Conservation (phyloP, 495 filamentous ascomycete genomes). For the Pseudoneurospora amorphoporcata region DNA sequence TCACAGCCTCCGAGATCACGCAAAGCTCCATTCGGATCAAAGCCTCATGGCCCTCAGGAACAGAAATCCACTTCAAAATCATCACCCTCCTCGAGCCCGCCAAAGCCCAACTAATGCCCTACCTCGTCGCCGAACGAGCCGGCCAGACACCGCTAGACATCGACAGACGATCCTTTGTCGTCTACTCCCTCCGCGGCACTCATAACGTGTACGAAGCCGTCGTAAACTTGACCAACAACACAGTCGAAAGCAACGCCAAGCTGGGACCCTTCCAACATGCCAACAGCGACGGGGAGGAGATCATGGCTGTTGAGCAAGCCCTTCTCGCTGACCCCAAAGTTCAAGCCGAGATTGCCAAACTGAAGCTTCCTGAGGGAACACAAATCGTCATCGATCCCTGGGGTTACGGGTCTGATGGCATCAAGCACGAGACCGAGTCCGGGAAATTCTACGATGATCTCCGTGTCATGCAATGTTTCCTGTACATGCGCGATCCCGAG, state of each 20-base stretch:
- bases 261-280: constrained; percentile 48
- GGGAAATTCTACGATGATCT: constrained; percentile 37
- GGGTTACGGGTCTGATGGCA: constrained; percentile 59
- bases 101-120: constrained; percentile 48
- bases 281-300: constrained; percentile 49
- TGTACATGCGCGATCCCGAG: constrained; percentile 52
- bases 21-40: constrained; percentile 31
- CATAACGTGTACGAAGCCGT: constrained; percentile 59
- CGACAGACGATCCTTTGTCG: constrained; percentile 44
- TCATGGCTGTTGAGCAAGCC: constrained; percentile 47
- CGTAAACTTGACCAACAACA: constrained; percentile 42
- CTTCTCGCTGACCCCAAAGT: constrained; percentile 47
- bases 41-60: constrained; percentile 38
- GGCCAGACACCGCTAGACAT: constrained; percentile 21
- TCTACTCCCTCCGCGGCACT: constrained; percentile 55
- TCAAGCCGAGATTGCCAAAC: constrained; percentile 51
- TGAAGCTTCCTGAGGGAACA: constrained; percentile 52
- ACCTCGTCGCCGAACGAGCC: constrained; percentile 20
- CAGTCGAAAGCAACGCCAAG: constrained; percentile 49
- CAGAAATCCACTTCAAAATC: constrained; percentile 49
- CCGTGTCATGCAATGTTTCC: constrained; percentile 54
- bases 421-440: constrained; percentile 25
- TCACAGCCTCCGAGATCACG: constrained; percentile 47
- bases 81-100: constrained; percentile 57
- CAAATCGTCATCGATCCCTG: constrained; percentile 56